Conservation (phyloP, 1,284 basidiomycete species). For the Melampsora abietis-canadensis region DNA sequence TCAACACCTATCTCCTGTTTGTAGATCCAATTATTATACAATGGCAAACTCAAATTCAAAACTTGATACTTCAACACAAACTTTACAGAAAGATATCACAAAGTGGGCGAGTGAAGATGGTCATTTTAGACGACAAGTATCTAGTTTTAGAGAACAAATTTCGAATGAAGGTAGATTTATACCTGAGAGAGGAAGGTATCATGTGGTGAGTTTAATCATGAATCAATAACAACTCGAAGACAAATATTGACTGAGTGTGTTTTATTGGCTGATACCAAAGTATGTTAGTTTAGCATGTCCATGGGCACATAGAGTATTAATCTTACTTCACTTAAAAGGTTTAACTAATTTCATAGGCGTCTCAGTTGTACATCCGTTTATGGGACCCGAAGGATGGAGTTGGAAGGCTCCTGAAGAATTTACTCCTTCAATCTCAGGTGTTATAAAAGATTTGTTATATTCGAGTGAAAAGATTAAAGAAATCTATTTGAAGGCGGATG, state of each 20-base stretch:
- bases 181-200: constrained; percentile 69
- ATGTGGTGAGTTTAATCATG: constrained; percentile 39
- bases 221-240: background rate
- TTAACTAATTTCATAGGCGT: constrained; percentile 76
- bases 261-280: constrained; percentile 28
- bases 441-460: constrained; percentile 70
- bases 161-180: constrained; percentile 69
- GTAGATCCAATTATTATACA: too few relatives aligned
- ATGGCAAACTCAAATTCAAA: too few relatives aligned
- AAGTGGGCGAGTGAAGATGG: constrained; percentile 60
- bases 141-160: constrained; percentile 69
- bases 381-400: constrained; percentile 81
- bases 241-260: constrained; percentile 29
- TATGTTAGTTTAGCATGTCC: constrained; percentile 57
- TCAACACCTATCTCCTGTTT: too few relatives aligned
- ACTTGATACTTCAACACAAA: background rate
- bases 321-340: constrained; percentile 84
- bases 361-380: constrained; percentile 77
- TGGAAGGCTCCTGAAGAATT: constrained; percentile 60
- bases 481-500: constrained; percentile 74
- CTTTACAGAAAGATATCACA: background rate
- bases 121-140: constrained; percentile 71
- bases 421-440: constrained; percentile 66
- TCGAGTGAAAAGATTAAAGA: constrained; percentile 72
- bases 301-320: constrained; percentile 89